Evolutionary conservation across 140 eudicot genomes (phyloP).

Genomic region (Senecio squalidus): DNA sequence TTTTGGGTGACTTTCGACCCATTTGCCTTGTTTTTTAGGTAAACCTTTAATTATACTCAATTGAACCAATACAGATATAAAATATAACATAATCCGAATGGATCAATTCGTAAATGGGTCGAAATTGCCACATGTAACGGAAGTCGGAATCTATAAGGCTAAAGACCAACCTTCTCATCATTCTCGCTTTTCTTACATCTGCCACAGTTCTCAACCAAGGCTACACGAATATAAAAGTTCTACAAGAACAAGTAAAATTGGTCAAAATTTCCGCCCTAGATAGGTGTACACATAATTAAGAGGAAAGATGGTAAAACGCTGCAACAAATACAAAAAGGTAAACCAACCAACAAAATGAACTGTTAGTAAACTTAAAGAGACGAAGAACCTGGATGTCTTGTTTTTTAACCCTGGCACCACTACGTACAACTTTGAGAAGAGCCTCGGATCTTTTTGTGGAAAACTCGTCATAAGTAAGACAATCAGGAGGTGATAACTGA

Average conservation of each 20-base stretch:
- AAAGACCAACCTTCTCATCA: constrained; percentile 74
- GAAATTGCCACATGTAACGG: background rate
- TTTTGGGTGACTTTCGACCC: background rate
- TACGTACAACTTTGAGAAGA: constrained; percentile 57
- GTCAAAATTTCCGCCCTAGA: background rate
- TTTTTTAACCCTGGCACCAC: constrained; percentile 52
- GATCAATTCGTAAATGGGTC: background rate
- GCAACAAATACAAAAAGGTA: background rate
- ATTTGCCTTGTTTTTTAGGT: background rate
- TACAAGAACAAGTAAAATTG: too few relatives aligned
- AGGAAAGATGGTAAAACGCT: too few relatives aligned
- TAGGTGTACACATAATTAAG: too few relatives aligned
- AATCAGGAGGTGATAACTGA: constrained; percentile 93
- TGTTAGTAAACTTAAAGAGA: constrained; percentile 4
- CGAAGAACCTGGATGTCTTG: constrained; percentile 53
- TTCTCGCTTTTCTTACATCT: constrained; percentile 78
- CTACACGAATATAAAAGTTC: constrained; percentile 61
- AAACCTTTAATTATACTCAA: background rate
- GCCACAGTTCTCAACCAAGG: constrained; percentile 90
- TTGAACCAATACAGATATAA: background rate
- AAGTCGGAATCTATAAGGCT: background rate
- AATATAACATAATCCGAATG: too few relatives aligned
- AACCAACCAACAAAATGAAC: background rate
- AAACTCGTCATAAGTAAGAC: constrained; percentile 80
- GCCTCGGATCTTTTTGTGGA: constrained; percentile 73